Conservation (phyloP, 805 yeast genomes). For the Saturnispora silvae region DNA sequence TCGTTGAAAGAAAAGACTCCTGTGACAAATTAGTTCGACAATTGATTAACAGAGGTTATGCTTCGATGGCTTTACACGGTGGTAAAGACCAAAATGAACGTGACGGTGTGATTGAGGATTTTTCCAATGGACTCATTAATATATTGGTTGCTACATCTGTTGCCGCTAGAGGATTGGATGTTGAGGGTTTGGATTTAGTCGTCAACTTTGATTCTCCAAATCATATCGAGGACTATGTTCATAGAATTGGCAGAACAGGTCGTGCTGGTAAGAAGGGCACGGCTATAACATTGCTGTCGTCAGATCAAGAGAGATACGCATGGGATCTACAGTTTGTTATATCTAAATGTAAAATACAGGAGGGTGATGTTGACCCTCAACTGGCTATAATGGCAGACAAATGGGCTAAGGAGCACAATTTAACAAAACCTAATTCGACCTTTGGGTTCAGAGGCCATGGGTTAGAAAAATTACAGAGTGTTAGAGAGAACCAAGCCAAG, state of each 20-base stretch:
- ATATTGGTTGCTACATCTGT: slow-evolving; percentile 86
- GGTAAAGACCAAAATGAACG: slow-evolving; percentile 85
- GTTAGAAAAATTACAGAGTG: slow-evolving; percentile 60
- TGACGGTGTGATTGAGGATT: slow-evolving; percentile 59
- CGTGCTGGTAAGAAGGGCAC: slow-evolving; percentile 75
- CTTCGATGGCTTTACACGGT: slow-evolving; percentile 73
- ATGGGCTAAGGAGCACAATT: slow-evolving; percentile 51
- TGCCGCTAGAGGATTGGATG: slow-evolving; percentile 92
- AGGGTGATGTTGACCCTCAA: slow-evolving; percentile 33
- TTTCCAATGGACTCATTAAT: slow-evolving; percentile 47
- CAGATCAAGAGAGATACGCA: slow-evolving; percentile 52
- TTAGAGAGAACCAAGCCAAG: slow-evolving; percentile 40
- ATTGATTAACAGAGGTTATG: slow-evolving; percentile 41
- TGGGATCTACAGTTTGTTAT: slow-evolving; percentile 62
- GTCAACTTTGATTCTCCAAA: slow-evolving; percentile 74
- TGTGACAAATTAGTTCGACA: slow-evolving; percentile 64
- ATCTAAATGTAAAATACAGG: slow-evolving; percentile 40
- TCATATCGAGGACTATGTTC: slow-evolving; percentile 92
- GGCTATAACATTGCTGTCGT: slow-evolving; percentile 59
- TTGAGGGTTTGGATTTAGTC: slow-evolving; percentile 72
- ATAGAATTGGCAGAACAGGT: slow-evolving; percentile 93
- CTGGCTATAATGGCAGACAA: slow-evolving; percentile 39
- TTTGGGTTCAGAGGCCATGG: slow-evolving; percentile 95
- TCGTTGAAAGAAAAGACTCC: slow-evolving; percentile 79
- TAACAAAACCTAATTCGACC: slow-evolving; percentile 51